Base-by-base conservation (phyloP, 371 early-diverging fungal species). In the Saksenaea oblongispora region DNA sequence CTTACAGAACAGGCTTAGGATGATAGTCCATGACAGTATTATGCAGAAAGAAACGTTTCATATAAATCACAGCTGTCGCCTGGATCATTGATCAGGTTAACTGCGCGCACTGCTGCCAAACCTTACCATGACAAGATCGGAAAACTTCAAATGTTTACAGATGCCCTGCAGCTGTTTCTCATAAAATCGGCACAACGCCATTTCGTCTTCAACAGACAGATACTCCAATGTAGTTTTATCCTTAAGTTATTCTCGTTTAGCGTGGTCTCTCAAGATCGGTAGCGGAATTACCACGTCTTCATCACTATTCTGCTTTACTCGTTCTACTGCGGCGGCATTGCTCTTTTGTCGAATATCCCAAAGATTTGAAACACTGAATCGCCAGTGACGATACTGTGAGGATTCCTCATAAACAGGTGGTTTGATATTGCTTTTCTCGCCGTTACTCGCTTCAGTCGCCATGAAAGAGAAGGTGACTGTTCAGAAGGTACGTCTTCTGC, bases 11-110 rank as follows among this genome's bases (percentile, higher is more conserved):
- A 61, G 87, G 84, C 63, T 93, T 94, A 11, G 93, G 94, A 62
- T 91, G 93, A 69, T 95, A 92, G 65, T 96, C 95, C 89, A 97
- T 93, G 13, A 91, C 84, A 2, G 91, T 88, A 63, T 94, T 92
- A 68, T 83, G 78, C 34, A 97, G 74, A 73, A 89, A 95, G 80
- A 95, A 97, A 11, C 97, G 90, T 70, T 95, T 95, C 87, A 94
- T 91, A 59, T 90, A 95, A 17, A 87, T 85, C n/a, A 95, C 83
- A 0, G 95, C 92, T 0, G 96, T 95, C 41, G 94, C 93, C 91
- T 92, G 71, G 17, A 70, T 9, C 28, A 24, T 22, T n/a, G 26
- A 11, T 28, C 11, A 22, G 14, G 27, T 18, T 44, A 24, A 47
- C 17, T 8, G n/a, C 42, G n/a, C 42, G 42, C 42, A 41, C 14